phyloP scores from a whole-genome alignment of 495 filamentous ascomycete species.

The Podospora australis region DNA sequence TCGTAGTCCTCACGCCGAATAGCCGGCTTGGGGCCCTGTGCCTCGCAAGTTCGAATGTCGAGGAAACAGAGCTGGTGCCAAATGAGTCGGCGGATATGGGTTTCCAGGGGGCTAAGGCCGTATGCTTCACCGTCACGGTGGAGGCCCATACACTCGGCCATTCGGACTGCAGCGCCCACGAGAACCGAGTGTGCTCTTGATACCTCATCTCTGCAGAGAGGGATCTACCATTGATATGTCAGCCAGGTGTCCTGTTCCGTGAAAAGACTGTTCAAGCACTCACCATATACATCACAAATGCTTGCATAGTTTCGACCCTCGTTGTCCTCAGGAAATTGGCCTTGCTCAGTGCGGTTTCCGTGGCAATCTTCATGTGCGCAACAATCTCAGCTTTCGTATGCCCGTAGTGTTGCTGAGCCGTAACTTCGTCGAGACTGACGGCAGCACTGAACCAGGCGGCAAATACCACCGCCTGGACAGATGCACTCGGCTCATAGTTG shows the following conservation, averaged over 20 bases:
- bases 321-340: conserved; percentile 66
- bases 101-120: conserved; percentile 58
- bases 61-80: conserved; percentile 74
- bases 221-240: conserved; percentile 42
- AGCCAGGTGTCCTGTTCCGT: conserved; percentile 11
- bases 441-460: conserved; percentile 61
- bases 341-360: conserved; percentile 56
- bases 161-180: conserved; percentile 59
- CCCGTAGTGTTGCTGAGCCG: conserved; percentile 42
- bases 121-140: conserved; percentile 63
- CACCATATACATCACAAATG: conserved; percentile 67
- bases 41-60: conserved; percentile 69
- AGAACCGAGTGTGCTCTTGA: conserved; percentile 66
- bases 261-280: too few species aligned
- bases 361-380: conserved; percentile 53
- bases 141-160: conserved; percentile 73
- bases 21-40: conserved; percentile 60
- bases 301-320: conserved; percentile 64
- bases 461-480: conserved; percentile 60
- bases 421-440: conserved; percentile 54
- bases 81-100: conserved; percentile 65
- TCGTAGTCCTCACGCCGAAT: conserved; percentile 69
- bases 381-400: conserved; percentile 47
- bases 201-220: conserved; percentile 61
- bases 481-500: conserved; percentile 52